Base-by-base conservation (phyloP, 805 yeast species). In the Candida sakaeoensis region DNA sequence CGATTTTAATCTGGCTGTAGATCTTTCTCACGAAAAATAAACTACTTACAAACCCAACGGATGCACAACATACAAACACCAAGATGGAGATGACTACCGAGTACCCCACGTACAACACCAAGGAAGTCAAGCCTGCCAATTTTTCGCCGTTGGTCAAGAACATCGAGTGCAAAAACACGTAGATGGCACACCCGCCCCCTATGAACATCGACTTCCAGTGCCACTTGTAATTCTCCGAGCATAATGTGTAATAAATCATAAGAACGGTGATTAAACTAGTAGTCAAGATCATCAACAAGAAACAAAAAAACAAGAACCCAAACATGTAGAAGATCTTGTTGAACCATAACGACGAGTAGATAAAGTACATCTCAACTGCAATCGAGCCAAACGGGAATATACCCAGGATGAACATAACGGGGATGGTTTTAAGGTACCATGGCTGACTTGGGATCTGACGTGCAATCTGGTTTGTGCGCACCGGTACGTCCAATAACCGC, bases 281-380 rank as follows among this genome's bases (percentile, higher is more conserved):
- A 4, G 96, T 89, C 51, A 84, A 53, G 9, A 86, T 68, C 87
- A 88, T 84, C 56, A 90, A 71, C n/a, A 82, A 47, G 58, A 86
- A 81, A 53, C 96, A 89, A 67, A 90, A 80, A 62, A 90, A 86
- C 50, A 91, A 69, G 74, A 91, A 93, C 9, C 98, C 99, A 72
- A 93, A 93, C 98, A 93, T 91, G 74, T 90, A 93, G 72, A 79
- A 93, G 48, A 90, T 82, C 60, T 86, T 78, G 73, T 86, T 89
- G 64, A 85, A 87, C 99, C 99, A 91, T 49, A 93, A 65, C 23
- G 96, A 87, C 38, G 86, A 77, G 68, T 86, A 82, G 53, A 93
- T 86, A 68, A 89, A 91, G 64, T 88, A 90, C 77, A 93, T 77
- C 68, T 93, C 97, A 41, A 93, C 93, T 17, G 96, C 89, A 57